Percentiles rank a stretch among this genome's conserved stretches.
These are phyloP conservation scores for Thelonectria olida DNA, from an alignment of 2,329 filamentous ascomycete species.

Conservation along the genomic window DNA sequence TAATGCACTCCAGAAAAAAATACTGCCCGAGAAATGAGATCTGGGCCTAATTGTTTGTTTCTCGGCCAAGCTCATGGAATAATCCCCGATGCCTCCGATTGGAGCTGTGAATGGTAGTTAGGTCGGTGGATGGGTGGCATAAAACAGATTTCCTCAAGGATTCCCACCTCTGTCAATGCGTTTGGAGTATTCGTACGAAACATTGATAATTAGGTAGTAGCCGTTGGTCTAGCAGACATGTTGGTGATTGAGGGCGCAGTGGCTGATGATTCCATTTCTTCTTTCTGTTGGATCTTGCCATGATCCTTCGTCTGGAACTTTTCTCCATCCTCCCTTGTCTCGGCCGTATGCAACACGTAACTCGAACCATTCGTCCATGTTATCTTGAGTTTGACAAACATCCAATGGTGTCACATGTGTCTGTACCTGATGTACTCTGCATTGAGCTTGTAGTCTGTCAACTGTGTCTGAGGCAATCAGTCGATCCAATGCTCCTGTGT, in stretches of 20 bases:
- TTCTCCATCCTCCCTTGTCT: not conserved
- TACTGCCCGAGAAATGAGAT: not conserved
- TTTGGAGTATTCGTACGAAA: not conserved
- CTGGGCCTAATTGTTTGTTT: constrained; percentile 18
- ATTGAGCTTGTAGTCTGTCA: not conserved
- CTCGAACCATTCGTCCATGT: not conserved
- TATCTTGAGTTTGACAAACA: constrained; percentile 7
- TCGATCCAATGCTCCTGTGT: not conserved
- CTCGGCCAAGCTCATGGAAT: not conserved
- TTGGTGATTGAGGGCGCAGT: not conserved
- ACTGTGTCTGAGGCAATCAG: constrained; percentile 6
- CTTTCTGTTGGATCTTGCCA: too few species aligned
- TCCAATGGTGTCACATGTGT: too few species aligned
- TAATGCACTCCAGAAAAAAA: constrained; percentile 8
- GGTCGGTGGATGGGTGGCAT: not conserved
- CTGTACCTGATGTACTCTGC: too few species aligned
- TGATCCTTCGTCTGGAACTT: not conserved
- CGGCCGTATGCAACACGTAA: not conserved
- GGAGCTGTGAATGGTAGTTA: not conserved
- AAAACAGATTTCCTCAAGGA: not conserved
- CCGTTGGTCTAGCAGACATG: not conserved
- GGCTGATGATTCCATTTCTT: not conserved
- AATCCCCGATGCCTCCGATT: not conserved
- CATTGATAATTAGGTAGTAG: too few species aligned
- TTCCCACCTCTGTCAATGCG: not conserved